These are phyloP conservation scores for Monosporascus sp. DNA, from an alignment of 2,329 filamentous ascomycete genomes.

Conservation along the genomic window DNA sequence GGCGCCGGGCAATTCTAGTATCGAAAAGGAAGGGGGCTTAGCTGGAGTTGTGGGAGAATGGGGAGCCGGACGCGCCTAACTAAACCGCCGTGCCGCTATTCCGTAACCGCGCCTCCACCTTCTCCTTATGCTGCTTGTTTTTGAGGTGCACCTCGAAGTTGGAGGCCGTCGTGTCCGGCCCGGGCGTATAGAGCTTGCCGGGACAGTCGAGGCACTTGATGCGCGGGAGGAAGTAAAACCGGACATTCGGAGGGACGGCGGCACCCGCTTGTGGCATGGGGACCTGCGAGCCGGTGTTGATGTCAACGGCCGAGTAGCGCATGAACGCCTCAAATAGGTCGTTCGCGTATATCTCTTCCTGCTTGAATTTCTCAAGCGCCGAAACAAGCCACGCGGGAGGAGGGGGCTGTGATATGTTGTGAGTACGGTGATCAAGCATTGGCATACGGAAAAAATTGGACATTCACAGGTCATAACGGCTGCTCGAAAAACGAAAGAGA, in stretches of 20 bases:
- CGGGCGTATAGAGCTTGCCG: conserved; percentile 88
- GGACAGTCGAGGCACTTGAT: conserved; percentile 92
- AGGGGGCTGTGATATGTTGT: conserved; percentile 56
- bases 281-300: conserved; percentile 60
- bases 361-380: conserved; percentile 66
- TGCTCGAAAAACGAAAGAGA: conserved; percentile 26
- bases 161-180: conserved; percentile 74
- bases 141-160: conserved; percentile 93
- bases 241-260: conserved; percentile 57
- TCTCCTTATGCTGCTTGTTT: conserved; percentile 74
- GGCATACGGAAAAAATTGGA: conserved; percentile 7
- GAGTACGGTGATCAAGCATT: conserved; percentile 16
- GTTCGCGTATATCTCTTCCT: conserved; percentile 60
- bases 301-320: conserved; percentile 81
- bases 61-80: too few species aligned
- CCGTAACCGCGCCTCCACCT: conserved; percentile 44
- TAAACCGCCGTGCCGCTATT: not conserved
- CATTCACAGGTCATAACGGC: conserved; percentile 25
- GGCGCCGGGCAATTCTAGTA: too few species aligned
- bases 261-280: conserved; percentile 43
- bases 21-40: too few species aligned
- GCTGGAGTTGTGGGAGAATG: too few species aligned
- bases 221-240: conserved; percentile 78
- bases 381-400: conserved; percentile 79
- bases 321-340: conserved; percentile 87